These are phyloP conservation scores for Xylaria grammica DNA, from an alignment of 495 filamentous ascomycete genomes.

Conservation along the genomic window DNA sequence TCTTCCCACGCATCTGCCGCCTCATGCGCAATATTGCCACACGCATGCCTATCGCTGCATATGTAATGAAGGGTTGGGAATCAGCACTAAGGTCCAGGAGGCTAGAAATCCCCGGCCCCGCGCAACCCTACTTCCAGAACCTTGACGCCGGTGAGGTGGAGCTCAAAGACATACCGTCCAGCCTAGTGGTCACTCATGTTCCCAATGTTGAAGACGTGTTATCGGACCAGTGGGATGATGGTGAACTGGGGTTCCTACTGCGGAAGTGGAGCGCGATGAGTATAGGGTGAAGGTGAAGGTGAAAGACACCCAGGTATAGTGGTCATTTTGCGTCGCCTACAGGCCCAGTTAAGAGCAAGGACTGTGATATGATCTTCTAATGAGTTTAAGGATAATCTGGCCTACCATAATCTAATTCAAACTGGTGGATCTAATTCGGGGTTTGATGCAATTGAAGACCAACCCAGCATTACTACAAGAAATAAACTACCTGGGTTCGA, in stretches of 20 bases:
- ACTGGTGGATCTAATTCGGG: too few species aligned
- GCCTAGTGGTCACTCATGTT: background rate
- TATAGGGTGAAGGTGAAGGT: background rate
- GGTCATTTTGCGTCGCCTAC: too few species aligned
- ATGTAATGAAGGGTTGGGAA: conserved; percentile 15
- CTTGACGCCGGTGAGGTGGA: background rate
- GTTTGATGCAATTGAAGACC: too few species aligned
- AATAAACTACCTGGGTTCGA: too few species aligned
- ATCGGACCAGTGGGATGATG: conserved; percentile 1
- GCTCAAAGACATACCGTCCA: background rate
- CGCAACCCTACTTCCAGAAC: conserved; percentile 12
- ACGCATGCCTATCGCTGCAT: conserved; percentile 13
- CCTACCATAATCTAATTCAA: too few species aligned
- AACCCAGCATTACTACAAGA: too few species aligned
- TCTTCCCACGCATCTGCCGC: conserved; percentile 16
- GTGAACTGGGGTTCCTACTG: conserved; percentile 12
- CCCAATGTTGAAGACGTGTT: background rate
- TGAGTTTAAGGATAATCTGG: too few species aligned
- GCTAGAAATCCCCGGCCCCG: background rate
- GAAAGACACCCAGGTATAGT: background rate
- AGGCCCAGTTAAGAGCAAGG: too few species aligned
- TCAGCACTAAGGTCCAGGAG: conserved; percentile 5
- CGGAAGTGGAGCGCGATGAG: conserved; percentile 12
- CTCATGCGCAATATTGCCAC: conserved; percentile 2
- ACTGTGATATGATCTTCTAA: too few species aligned